phyloP scores from a whole-genome alignment of 305 asterid species.

The Fraxinus dipetala region DNA sequence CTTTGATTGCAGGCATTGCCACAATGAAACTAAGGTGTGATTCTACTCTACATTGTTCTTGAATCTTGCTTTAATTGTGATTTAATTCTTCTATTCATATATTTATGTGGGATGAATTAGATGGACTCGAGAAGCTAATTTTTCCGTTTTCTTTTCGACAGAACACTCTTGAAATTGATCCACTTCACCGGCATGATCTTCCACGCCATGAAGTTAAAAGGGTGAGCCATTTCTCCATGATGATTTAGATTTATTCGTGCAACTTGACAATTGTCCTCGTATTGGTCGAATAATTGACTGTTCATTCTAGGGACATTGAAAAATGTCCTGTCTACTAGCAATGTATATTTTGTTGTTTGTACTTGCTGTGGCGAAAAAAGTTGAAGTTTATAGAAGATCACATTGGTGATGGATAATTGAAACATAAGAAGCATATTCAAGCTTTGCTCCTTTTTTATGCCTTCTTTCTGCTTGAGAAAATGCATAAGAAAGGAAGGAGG shows the following conservation, averaged over 20 bases:
- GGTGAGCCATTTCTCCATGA: conserved; percentile 26
- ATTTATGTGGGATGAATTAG: not conserved
- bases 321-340: not conserved
- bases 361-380: not conserved
- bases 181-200: conserved; percentile 37
- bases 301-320: not conserved
- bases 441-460: not conserved
- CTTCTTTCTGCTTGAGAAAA: not conserved
- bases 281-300: not conserved
- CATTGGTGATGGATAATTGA: not conserved
- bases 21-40: conserved; percentile 50
- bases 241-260: not conserved
- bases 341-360: conserved; percentile 1
- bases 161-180: conserved; percentile 43
- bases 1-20: conserved; percentile 62
- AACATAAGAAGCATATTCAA: not conserved
- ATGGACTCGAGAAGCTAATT: not conserved
- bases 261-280: not conserved
- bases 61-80: not conserved
- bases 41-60: not conserved
- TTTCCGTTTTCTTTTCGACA: conserved; percentile 21
- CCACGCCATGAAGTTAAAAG: conserved; percentile 48
- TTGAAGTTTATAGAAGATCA: not conserved
- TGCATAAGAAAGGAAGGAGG: not conserved
- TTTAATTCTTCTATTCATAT: not conserved